Evolutionary conservation across 31 red algal genomes (phyloP), one percentile per base, ranked within the genome.

Genomic region (Odonthalia washingtoniensis): DNA sequence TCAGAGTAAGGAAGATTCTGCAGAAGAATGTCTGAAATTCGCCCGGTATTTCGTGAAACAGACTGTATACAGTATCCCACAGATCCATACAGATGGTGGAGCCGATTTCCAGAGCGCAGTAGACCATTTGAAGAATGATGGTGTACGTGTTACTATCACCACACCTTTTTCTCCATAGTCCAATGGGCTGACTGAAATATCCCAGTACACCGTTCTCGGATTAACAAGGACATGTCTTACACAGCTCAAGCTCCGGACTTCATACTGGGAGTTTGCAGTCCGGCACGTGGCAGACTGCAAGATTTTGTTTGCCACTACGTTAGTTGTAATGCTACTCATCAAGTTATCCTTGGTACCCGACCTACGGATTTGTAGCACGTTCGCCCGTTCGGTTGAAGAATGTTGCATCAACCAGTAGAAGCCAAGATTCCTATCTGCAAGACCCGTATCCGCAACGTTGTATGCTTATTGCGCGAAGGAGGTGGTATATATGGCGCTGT

Each of bases 51-150:
- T n/a, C n/a, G n/a, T n/a, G n/a, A n/a, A n/a, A n/a, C n/a, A n/a
- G n/a, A n/a, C n/a, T n/a, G n/a, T n/a, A n/a, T n/a, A n/a, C n/a
- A n/a, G n/a, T n/a, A n/a, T n/a, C n/a, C n/a, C n/a, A n/a, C n/a
- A n/a, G n/a, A 27, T 85, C 6, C 39, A 74, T 30, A 85, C n/a
- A 53, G 41, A 85, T 74, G 67, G 65, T 28, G 68, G 82, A 16
- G 36, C 4, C 16, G 41, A 74, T 36, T 75, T 86, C 37, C 3
- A 0, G 2, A 65, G 28, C 28, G 72, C 36, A 4, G 21, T 32
- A n/a, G 4, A 46, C 28, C n/a, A 27, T 14, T 30, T 75, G 0
- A 0, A 28, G 5, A 36, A 46, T 1, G 2, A 0, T 1, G 70
- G 67, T 26, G 9, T 75, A 26, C 21, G 18, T 36, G 46, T 74